phyloP scores from a whole-genome alignment of 805 yeast species.

The Metschnikowia vanudenii region DNA sequence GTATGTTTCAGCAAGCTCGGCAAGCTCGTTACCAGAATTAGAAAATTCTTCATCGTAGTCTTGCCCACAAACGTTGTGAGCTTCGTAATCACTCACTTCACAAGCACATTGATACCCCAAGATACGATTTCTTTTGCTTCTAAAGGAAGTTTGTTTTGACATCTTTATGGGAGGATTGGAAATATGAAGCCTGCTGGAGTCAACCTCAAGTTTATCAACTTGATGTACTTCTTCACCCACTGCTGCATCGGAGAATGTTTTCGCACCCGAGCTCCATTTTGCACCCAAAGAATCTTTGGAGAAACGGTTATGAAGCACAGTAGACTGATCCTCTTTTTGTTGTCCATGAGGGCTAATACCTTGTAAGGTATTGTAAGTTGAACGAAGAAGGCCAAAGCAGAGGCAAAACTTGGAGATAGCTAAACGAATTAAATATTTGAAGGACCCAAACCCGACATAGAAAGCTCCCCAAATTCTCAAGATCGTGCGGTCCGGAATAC shows the following conservation, averaged over 20 bases:
- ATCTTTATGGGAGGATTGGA: neutral
- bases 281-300: slow-evolving; percentile 1
- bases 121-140: too few species aligned
- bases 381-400: neutral
- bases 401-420: neutral
- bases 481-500: neutral
- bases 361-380: neutral
- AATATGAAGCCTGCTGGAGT: neutral
- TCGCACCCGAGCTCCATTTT: neutral
- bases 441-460: neutral
- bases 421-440: neutral
- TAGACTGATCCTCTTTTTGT: neutral
- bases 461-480: neutral
- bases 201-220: neutral
- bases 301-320: neutral
- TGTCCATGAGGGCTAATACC: neutral
- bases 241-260: neutral
- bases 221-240: neutral
- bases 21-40: neutral
- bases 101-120: slow-evolving; percentile 2
- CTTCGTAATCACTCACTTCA: slow-evolving; percentile 3
- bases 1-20: neutral
- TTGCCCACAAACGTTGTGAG: slow-evolving; percentile 6
- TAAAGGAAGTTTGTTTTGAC: too few species aligned
- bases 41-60: slow-evolving; percentile 2